phyloP scores from a whole-genome alignment of 768 basidiomycete genomes.

The Plicaturopsis crispa region DNA sequence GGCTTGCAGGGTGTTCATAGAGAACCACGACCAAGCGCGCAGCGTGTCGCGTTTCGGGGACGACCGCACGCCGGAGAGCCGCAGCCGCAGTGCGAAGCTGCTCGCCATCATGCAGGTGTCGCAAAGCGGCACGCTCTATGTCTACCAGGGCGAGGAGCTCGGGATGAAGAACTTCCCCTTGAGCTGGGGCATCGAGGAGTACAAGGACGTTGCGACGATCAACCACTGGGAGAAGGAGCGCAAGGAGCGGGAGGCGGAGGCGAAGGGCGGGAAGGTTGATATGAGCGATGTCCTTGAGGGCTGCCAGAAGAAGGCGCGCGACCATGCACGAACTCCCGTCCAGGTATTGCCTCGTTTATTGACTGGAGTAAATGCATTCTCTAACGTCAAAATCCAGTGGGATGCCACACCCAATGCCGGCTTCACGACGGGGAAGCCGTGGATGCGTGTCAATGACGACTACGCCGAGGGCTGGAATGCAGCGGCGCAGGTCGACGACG shows the following conservation, averaged over 20 bases:
- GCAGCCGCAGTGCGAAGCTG: constrained; percentile 55
- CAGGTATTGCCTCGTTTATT: constrained; percentile 30
- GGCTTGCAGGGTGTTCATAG: constrained; percentile 44
- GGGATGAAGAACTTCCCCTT: constrained; percentile 57
- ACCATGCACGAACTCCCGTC: constrained; percentile 66
- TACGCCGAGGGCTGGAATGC: constrained; percentile 51
- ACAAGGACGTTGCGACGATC: constrained; percentile 58
- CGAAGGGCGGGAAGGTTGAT: constrained; percentile 35
- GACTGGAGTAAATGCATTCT: not conserved
- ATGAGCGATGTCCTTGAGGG: constrained; percentile 54
- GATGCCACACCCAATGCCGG: constrained; percentile 45
- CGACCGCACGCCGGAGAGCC: constrained; percentile 46
- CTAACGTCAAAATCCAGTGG: constrained; percentile 38
- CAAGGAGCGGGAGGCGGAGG: constrained; percentile 23
- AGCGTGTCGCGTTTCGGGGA: constrained; percentile 61
- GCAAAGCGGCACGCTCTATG: constrained; percentile 59
- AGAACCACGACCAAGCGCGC: constrained; percentile 65
- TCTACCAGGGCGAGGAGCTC: constrained; percentile 74
- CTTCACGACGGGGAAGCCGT: constrained; percentile 58
- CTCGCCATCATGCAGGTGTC: constrained; percentile 54
- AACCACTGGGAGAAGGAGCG: constrained; percentile 52
- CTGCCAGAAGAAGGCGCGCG: constrained; percentile 57
- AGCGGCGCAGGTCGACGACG: constrained; percentile 34
- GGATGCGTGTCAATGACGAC: constrained; percentile 74
- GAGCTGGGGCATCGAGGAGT: constrained; percentile 63